phyloP scores from a whole-genome alignment of 768 basidiomycete genomes.

The Termitomyces sp. region DNA sequence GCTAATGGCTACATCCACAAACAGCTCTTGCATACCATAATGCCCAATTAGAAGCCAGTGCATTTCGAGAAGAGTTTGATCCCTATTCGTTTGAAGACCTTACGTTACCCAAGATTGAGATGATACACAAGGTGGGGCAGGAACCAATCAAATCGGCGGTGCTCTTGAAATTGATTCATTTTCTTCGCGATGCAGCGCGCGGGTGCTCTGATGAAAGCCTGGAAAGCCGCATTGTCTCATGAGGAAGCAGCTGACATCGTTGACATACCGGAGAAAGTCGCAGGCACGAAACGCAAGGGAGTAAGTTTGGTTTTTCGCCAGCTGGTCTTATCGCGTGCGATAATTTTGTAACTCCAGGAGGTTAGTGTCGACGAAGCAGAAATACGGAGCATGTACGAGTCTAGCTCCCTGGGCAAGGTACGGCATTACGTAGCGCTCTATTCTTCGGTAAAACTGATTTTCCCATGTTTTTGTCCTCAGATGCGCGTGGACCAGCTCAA shows the following conservation, averaged over 20 bases:
- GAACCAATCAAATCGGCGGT: slow-evolving; percentile 27
- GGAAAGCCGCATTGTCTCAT: slow-evolving; percentile 57
- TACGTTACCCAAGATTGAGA: slow-evolving; percentile 69
- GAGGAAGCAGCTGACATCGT: slow-evolving; percentile 62
- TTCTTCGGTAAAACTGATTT: slow-evolving; percentile 7
- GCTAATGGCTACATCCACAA: slow-evolving; percentile 2
- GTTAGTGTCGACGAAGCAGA: slow-evolving; percentile 65
- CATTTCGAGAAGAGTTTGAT: slow-evolving; percentile 89
- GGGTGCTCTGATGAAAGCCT: slow-evolving; percentile 59
- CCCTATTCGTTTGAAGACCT: slow-evolving; percentile 73
- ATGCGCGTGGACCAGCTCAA: slow-evolving; percentile 76
- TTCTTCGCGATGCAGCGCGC: slow-evolving; percentile 42
- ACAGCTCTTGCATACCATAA: slow-evolving; percentile 84
- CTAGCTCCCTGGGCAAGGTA: slow-evolving; percentile 63
- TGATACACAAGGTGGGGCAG: slow-evolving; percentile 66
- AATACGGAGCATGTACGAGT: slow-evolving; percentile 59
- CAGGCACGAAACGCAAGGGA: slow-evolving; percentile 65
- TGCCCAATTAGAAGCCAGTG: slow-evolving; percentile 84
- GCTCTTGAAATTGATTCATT: not conserved
- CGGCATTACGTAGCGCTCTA: slow-evolving; percentile 13
- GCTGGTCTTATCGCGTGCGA: slow-evolving; percentile 1
- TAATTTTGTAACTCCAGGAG: slow-evolving; percentile 35
- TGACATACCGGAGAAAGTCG: slow-evolving; percentile 23
- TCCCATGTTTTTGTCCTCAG: slow-evolving; percentile 28
- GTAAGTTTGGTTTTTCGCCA: slow-evolving; percentile 34